Evolutionary conservation across 768 basidiomycete genomes (phyloP), one percentile per base, ranked within the genome.

Genomic region (Crassisporium funariophilum): DNA sequence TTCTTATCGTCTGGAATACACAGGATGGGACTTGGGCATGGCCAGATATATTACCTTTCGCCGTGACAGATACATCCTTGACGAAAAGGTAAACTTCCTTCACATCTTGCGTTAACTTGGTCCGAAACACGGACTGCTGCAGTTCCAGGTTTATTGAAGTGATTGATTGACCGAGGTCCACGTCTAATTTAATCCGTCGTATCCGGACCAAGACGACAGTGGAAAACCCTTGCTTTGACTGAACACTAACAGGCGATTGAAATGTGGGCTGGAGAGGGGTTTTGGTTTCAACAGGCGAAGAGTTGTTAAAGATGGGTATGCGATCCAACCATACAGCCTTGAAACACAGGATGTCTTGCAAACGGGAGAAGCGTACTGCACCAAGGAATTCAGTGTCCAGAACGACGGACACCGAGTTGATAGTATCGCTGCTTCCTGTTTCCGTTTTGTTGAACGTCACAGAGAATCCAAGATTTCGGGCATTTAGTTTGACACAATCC

Each of bases 321-420:
- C 83, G 83, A 59, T 95, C 92, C 36, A 95, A 64, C 91, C 93
- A 95, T 10, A 95, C 91, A 4, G 93, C 92, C 64, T 95, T 95
- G 78, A 95, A 92, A 64, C 91, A 94, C 15, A 98, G 75, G 43
- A 95, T 83, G 60, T 97, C 94, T 65, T 95, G 93, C 21, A 97
- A 67, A 10, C 93, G 83, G 4, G 90, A 89, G 58, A 98, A 86
- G 16, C 85, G 82, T 31, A 95, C 77, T 5, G 76, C 83, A 0
- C 88, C 90, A 3, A 84, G 73, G 44, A 98, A 79, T 60, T 91
- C 87, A 0, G 93, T 94, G 60, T 92, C 91, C n/a, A 94, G 61
- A 5, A 88, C 77, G 31, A 91, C 65, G 0, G 91, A 92, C 4
- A 95, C 65, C 2, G 76, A 81, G 50, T 73, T 82, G 40, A 75